Conservation (phyloP, 805 yeast genomes). For the Starmerella floris region DNA sequence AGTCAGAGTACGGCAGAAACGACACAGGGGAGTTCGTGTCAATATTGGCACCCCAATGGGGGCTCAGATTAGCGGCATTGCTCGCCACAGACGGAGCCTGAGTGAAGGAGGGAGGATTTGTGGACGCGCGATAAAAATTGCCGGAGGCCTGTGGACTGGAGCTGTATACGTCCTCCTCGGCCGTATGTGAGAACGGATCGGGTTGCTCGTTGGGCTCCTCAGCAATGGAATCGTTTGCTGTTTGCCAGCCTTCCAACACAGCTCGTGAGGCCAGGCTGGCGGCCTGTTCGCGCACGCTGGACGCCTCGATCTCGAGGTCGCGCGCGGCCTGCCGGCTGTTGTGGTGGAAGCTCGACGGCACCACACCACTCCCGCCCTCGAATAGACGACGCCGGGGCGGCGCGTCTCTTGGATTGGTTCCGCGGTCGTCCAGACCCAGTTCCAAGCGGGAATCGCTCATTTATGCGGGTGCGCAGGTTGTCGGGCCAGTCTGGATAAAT, state of each 20-base stretch:
- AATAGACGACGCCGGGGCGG: slow-evolving; percentile 14
- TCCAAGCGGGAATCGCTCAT: slow-evolving; percentile 1
- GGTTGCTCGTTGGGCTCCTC: slow-evolving; percentile 2
- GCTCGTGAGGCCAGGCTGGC: slow-evolving; percentile 19
- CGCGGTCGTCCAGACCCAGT: background rate
- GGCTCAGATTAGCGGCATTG: background rate
- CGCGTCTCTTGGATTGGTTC: slow-evolving; percentile 1
- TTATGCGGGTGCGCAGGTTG: too few relatives aligned
- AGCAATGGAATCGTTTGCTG: background rate
- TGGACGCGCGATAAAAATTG: too few relatives aligned
- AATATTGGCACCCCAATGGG: background rate
- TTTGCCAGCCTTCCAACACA: slow-evolving; percentile 11
- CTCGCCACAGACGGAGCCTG: background rate
- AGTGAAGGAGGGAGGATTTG: too few relatives aligned
- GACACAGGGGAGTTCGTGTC: background rate
- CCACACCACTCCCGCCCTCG: slow-evolving; percentile 14
- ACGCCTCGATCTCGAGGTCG: slow-evolving; percentile 13
- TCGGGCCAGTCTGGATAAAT: too few relatives aligned
- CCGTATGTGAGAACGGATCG: background rate
- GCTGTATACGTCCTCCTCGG: background rate
- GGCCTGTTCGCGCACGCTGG: slow-evolving; percentile 18
- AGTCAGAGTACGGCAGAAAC: background rate
- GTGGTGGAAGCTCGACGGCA: slow-evolving; percentile 8
- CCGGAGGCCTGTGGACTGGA: background rate
- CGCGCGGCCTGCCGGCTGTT: background rate